phyloP scores from a whole-genome alignment of 768 basidiomycete genomes.

The Clavaria fumosa region DNA sequence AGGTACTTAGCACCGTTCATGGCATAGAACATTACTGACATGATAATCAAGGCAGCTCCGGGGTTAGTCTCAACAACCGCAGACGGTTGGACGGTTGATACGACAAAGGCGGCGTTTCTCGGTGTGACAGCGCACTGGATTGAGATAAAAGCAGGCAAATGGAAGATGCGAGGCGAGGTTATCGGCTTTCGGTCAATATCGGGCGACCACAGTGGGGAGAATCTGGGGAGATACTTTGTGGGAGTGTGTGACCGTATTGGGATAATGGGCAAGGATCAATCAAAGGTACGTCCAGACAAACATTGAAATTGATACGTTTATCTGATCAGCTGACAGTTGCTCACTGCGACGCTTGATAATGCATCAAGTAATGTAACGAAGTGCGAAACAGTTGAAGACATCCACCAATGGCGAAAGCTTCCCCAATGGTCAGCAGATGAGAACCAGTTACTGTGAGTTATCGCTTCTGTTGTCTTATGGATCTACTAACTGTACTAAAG shows the following conservation, averaged over 20 bases:
- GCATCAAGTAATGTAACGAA: constrained; percentile 13
- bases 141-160: constrained; percentile 10
- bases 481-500: no score
- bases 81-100: constrained; percentile 12
- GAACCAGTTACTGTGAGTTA: constrained; percentile 13
- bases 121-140: constrained; percentile 16
- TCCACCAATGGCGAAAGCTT: constrained; percentile 7
- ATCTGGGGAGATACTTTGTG: constrained; percentile 16
- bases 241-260: constrained; percentile 14
- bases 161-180: constrained; percentile 13
- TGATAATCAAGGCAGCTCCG: constrained; percentile 6
- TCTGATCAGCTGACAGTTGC: constrained; percentile 10
- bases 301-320: constrained; percentile 1
- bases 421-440: constrained; percentile 9
- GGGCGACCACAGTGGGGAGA: constrained; percentile 15
- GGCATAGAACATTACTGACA: neutral
- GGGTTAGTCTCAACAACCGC: constrained; percentile 9
- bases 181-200: constrained; percentile 13
- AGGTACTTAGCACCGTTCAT: constrained; percentile 7
- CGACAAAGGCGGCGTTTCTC: constrained; percentile 13
- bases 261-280: constrained; percentile 9
- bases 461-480: no score
- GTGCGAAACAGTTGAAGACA: constrained; percentile 10
- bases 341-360: constrained; percentile 15
- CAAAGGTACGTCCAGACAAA: constrained; percentile 13